Conservation (phyloP, 192 early-diverging fungal genomes). For the Rhizophagus sp. region DNA sequence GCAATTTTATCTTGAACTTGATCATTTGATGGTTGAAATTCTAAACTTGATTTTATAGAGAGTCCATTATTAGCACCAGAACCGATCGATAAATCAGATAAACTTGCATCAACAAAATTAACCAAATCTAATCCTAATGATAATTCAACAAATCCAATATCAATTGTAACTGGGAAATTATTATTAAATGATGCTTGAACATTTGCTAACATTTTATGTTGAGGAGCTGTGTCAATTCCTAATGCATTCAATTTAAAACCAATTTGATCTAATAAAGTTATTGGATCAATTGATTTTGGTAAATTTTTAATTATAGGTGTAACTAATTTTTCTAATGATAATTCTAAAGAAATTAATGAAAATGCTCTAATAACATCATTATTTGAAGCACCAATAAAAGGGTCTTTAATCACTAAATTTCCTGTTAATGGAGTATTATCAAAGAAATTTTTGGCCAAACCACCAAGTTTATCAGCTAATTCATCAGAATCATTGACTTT, state of each 20-base stretch:
- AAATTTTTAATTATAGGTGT: neutral
- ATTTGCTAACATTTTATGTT: neutral
- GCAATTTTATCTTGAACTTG: neutral
- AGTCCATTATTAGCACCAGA: neutral
- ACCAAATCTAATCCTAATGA: neutral
- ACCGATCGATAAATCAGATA: neutral
- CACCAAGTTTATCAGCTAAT: neutral
- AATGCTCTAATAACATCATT: neutral
- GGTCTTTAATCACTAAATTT: neutral
- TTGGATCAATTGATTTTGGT: slow-evolving; percentile 2
- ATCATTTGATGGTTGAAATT: neutral
- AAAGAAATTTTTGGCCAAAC: neutral
- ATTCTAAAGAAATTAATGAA: neutral
- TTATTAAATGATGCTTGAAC: neutral
- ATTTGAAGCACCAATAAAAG: neutral
- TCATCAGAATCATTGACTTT: neutral
- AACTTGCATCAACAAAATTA: neutral
- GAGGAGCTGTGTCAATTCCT: neutral
- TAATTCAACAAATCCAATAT: neutral
- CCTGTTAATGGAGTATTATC: neutral
- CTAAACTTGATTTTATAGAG: neutral
- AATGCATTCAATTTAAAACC: neutral
- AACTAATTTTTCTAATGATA: neutral
- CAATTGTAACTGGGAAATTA: neutral
- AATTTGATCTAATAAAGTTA: neutral